Evolutionary conservation across 345 rosid species (phyloP).

Genomic region (Hibiscus trionum): DNA sequence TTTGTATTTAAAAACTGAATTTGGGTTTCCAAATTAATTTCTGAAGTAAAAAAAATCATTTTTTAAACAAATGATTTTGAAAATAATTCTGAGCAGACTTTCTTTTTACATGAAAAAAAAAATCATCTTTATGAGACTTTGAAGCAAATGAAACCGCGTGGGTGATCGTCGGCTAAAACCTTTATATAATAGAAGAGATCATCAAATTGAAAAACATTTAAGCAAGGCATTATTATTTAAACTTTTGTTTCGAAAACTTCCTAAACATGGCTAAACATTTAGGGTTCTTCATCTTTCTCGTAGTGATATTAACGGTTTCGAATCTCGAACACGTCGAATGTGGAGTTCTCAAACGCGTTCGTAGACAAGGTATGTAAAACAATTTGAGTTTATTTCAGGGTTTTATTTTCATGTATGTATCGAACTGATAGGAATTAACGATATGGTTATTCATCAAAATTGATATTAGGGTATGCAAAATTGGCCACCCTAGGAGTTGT

Average conservation of each 20-base stretch:
- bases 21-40: not conserved
- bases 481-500: slow-evolving; percentile 29
- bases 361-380: not conserved
- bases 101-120: too few relatives aligned
- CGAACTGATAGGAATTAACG: too few relatives aligned
- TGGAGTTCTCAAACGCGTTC: not conserved
- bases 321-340: not conserved
- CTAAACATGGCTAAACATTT: not conserved
- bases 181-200: not conserved
- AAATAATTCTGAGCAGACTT: too few relatives aligned
- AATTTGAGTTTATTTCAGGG: not conserved
- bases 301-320: not conserved
- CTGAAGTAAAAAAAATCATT: too few relatives aligned
- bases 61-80: too few relatives aligned
- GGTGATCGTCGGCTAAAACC: not conserved
- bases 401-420: not conserved
- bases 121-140: not conserved
- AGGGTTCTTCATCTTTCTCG: not conserved
- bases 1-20: not conserved
- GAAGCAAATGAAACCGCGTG: not conserved
- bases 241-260: not conserved
- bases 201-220: not conserved
- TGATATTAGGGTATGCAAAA: slow-evolving; percentile 19
- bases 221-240: not conserved
- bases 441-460: not conserved